phyloP scores from a whole-genome alignment of 78 protist species.

The Dictyostelium firmibasis region DNA sequence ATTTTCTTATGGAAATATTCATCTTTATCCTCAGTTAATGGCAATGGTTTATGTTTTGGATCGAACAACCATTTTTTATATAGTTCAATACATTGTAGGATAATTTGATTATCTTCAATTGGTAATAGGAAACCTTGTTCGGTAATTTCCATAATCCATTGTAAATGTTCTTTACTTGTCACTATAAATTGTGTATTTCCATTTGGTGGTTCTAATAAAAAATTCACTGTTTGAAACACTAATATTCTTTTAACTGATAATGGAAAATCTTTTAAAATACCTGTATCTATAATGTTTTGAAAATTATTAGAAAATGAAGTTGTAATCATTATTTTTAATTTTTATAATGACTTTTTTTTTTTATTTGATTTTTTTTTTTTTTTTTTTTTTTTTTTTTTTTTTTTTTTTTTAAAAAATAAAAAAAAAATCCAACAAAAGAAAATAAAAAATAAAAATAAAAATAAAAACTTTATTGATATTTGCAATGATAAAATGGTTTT shows the following conservation, averaged over 20 bases:
- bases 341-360: neutral
- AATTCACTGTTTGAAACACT: conserved; percentile 37
- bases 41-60: conserved; percentile 35
- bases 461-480: neutral
- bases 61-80: conserved; percentile 73
- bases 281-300: conserved; percentile 30
- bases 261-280: conserved; percentile 69
- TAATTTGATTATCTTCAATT: conserved; percentile 34
- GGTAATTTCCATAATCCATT: conserved; percentile 60
- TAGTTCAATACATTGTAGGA: conserved; percentile 35
- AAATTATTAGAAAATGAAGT: neutral
- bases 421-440: neutral
- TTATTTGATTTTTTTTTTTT: neutral
- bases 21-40: conserved; percentile 20
- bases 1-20: conserved; percentile 44
- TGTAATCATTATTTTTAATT: neutral
- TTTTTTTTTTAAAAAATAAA: neutral
- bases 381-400: too few species aligned
- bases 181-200: conserved; percentile 10
- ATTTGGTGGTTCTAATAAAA: conserved; percentile 4
- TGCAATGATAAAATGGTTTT: neutral
- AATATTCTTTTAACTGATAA: conserved; percentile 48
- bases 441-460: neutral
- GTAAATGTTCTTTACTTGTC: conserved; percentile 24
- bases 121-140: conserved; percentile 70